These are phyloP conservation scores for Cladosporium sp. DNA, from an alignment of 2,329 filamentous ascomycete genomes.

Conservation along the genomic window DNA sequence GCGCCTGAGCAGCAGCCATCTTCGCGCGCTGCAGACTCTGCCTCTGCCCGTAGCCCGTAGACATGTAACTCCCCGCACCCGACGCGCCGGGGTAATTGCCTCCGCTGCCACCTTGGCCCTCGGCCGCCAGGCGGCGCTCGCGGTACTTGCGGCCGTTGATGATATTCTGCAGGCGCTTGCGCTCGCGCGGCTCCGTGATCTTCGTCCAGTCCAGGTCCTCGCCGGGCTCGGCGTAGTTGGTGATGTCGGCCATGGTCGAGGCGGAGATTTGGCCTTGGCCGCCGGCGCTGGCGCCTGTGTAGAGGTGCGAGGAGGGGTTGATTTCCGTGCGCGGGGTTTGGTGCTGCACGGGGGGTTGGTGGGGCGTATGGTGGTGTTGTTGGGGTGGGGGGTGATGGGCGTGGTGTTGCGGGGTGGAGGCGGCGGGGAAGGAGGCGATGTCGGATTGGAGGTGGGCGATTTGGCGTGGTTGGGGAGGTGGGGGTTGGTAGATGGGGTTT, in stretches of 20 bases:
- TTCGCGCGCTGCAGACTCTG: conserved; percentile 11
- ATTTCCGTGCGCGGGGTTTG: conserved; percentile 17
- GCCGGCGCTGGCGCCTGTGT: conserved; percentile 28
- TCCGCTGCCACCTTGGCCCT: conserved; percentile 31
- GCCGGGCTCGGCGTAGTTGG: conserved; percentile 36
- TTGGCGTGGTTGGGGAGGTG: conserved; percentile 19
- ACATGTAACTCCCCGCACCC: conserved; percentile 28
- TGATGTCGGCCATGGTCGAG: conserved; percentile 32
- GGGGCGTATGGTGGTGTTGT: conserved; percentile 14
- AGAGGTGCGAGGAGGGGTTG: conserved; percentile 31
- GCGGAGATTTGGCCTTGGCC: conserved; percentile 32
- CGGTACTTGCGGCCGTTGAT: conserved; percentile 39
- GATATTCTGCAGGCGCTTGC: conserved; percentile 36
- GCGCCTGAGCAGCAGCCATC: not conserved
- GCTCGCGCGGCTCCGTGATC: conserved; percentile 33
- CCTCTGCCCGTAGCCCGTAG: conserved; percentile 22
- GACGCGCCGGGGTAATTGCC: conserved; percentile 32
- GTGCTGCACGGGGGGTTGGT: conserved; percentile 3
- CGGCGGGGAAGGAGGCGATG: conserved; percentile 24
- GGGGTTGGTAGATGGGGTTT: conserved; percentile 11
- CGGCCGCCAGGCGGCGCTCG: conserved; percentile 33
- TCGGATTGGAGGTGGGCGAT: conserved; percentile 28
- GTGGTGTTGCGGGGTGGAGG: not conserved
- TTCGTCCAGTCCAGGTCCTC: conserved; percentile 38
- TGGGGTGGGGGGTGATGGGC: not conserved